phyloP scores from a whole-genome alignment of 306 rosid species.

The Dryas octopetala region DNA sequence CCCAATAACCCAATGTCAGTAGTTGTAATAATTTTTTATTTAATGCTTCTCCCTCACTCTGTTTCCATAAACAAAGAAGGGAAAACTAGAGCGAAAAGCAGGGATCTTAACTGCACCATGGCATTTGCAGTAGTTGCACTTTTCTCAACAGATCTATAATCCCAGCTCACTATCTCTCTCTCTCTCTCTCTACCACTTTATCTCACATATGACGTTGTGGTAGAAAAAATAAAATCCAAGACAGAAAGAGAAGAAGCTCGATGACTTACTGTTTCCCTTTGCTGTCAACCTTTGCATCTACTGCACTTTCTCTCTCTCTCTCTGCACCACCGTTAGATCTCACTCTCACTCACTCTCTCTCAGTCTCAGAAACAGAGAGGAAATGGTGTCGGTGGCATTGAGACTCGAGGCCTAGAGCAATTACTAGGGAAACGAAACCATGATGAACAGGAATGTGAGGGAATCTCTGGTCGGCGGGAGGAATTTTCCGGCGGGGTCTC shows the following conservation, averaged over 20 bases:
- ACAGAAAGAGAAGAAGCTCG: background rate
- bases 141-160: constrained; percentile 1
- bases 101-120: background rate
- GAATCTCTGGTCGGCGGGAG: constrained; percentile 54
- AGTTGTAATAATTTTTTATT: background rate
- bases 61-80: constrained; percentile 8
- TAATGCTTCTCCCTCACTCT: background rate
- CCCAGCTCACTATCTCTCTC: background rate
- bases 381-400: background rate
- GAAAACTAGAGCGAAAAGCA: background rate
- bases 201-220: constrained; percentile 26
- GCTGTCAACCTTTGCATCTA: constrained; percentile 30
- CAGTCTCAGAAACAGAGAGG: background rate
- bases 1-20: background rate
- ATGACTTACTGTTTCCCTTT: constrained; percentile 24
- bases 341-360: background rate
- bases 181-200: background rate
- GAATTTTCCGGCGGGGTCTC: constrained; percentile 43
- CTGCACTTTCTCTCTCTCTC: constrained; percentile 13
- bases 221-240: background rate
- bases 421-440: background rate
- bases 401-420: constrained; percentile 6
- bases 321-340: constrained; percentile 6
- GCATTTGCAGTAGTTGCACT: constrained; percentile 6
- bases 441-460: constrained; percentile 57